phyloP scores from a whole-genome alignment of 2,329 filamentous ascomycete species.

The Cercospora berteroae region DNA sequence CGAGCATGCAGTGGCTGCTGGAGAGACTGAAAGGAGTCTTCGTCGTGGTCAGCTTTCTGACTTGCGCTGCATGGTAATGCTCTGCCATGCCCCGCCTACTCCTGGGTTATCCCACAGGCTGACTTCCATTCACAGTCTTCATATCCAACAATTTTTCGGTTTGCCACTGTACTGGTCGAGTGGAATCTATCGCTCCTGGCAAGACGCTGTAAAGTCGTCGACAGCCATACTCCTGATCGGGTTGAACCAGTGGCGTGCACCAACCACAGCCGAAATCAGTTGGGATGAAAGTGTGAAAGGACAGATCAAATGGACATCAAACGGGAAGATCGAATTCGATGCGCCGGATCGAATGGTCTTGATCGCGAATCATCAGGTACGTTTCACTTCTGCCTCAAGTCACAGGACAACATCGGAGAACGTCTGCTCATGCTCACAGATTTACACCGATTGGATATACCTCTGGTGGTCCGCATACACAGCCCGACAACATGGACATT shows the following conservation, averaged over 20 bases:
- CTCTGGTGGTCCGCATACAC: slow-evolving; percentile 90
- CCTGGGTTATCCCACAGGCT: neutral
- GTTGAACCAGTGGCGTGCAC: slow-evolving; percentile 81
- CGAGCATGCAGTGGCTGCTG: neutral
- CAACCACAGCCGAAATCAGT: slow-evolving; percentile 74
- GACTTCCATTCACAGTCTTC: slow-evolving; percentile 8
- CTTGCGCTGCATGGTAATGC: neutral
- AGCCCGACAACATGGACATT: slow-evolving; percentile 64
- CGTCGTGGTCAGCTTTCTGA: slow-evolving; percentile 6
- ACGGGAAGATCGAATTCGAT: slow-evolving; percentile 69
- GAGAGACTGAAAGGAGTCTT: neutral
- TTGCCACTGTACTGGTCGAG: slow-evolving; percentile 7
- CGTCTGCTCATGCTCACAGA: slow-evolving; percentile 18
- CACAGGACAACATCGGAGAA: neutral
- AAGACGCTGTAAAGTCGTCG: slow-evolving; percentile 57
- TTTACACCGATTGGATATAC: slow-evolving; percentile 78
- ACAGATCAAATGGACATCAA: slow-evolving; percentile 65
- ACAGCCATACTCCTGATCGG: slow-evolving; percentile 72
- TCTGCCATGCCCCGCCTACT: neutral
- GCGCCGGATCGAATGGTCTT: slow-evolving; percentile 79
- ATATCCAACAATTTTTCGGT: slow-evolving; percentile 19
- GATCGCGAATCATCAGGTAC: slow-evolving; percentile 75
- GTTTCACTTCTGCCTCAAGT: neutral
- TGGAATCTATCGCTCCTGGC: slow-evolving; percentile 5
- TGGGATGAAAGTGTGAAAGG: slow-evolving; percentile 76